phyloP scores from a whole-genome alignment of 2,329 filamentous ascomycete species.

The Colletotrichum sojae region DNA sequence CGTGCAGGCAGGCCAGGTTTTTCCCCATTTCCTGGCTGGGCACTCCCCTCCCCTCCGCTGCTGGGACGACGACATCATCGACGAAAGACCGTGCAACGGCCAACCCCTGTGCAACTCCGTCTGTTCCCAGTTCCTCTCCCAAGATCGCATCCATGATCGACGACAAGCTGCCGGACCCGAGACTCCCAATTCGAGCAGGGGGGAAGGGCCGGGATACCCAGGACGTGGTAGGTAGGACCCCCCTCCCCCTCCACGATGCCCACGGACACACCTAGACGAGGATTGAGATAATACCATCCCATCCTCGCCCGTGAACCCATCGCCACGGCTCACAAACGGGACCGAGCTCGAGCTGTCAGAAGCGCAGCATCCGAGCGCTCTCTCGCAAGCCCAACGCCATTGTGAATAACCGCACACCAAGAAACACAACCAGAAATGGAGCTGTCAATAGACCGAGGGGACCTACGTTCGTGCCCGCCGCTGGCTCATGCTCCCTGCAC shows the following conservation, averaged over 20 bases:
- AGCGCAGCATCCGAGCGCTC: slow-evolving; percentile 2
- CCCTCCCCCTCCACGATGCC: background rate
- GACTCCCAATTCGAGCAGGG: slow-evolving; percentile 7
- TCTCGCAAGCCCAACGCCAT: slow-evolving; percentile 15
- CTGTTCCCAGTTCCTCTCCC: slow-evolving; percentile 10
- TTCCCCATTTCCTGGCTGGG: background rate
- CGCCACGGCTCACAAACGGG: slow-evolving; percentile 5
- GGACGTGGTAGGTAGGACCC: background rate
- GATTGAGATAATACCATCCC: background rate
- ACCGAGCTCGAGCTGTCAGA: slow-evolving; percentile 9
- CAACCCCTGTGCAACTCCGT: slow-evolving; percentile 11
- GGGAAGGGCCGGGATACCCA: too few species aligned
- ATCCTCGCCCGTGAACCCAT: slow-evolving; percentile 11
- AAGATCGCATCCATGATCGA: slow-evolving; percentile 24
- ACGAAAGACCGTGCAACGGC: slow-evolving; percentile 5
- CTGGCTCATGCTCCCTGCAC: slow-evolving; percentile 31
- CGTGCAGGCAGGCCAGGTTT: background rate
- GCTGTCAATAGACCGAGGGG: slow-evolving; percentile 10
- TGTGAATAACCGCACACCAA: too few species aligned
- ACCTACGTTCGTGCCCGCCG: slow-evolving; percentile 11
- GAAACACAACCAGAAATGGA: slow-evolving; percentile 12
- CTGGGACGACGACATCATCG: background rate
- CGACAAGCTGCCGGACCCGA: slow-evolving; percentile 32
- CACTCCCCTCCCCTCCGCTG: background rate
- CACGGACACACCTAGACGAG: background rate